phyloP scores from a whole-genome alignment of 352 stramenopile species.

The Phytophthora palmivora region DNA sequence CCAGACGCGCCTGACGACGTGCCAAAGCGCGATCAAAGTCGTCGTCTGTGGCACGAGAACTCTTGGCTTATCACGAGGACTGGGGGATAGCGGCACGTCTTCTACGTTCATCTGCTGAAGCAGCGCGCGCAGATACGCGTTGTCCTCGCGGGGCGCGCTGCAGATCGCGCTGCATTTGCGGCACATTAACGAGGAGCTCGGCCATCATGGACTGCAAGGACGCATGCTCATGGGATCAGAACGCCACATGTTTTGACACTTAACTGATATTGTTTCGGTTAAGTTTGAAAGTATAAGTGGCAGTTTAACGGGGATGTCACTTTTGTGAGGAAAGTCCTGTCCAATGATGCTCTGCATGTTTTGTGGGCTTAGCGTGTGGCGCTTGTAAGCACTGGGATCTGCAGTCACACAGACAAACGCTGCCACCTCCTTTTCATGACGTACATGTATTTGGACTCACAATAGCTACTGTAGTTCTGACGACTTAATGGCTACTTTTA shows the following conservation, averaged over 20 bases:
- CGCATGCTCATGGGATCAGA: slow-evolving; percentile 22
- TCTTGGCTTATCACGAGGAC: not conserved
- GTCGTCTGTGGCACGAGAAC: slow-evolving; percentile 9
- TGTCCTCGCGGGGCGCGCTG: slow-evolving; percentile 39
- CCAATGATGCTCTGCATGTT: slow-evolving; percentile 19
- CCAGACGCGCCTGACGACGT: slow-evolving; percentile 31
- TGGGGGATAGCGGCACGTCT: not conserved
- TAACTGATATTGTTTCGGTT: slow-evolving; percentile 6
- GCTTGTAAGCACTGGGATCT: slow-evolving; percentile 6
- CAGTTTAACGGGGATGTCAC: slow-evolving; percentile 3
- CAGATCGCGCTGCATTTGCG: slow-evolving; percentile 40
- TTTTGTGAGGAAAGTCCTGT: not conserved
- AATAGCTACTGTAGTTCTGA: not conserved
- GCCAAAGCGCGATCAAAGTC: slow-evolving; percentile 28
- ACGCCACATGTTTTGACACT: slow-evolving; percentile 4
- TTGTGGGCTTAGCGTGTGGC: slow-evolving; percentile 10
- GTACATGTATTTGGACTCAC: slow-evolving; percentile 2
- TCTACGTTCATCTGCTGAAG: slow-evolving; percentile 28
- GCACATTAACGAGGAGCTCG: slow-evolving; percentile 32
- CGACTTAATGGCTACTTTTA: not conserved
- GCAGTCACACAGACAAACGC: slow-evolving; percentile 20
- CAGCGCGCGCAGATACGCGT: slow-evolving; percentile 36
- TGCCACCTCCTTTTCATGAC: slow-evolving; percentile 10
- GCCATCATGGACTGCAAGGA: slow-evolving; percentile 24
- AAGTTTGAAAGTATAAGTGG: not conserved